Evolutionary conservation across 2,329 filamentous ascomycete species (phyloP), one percentile per base, ranked within the genome.

Genomic region (Colletotrichum tropicicola): DNA sequence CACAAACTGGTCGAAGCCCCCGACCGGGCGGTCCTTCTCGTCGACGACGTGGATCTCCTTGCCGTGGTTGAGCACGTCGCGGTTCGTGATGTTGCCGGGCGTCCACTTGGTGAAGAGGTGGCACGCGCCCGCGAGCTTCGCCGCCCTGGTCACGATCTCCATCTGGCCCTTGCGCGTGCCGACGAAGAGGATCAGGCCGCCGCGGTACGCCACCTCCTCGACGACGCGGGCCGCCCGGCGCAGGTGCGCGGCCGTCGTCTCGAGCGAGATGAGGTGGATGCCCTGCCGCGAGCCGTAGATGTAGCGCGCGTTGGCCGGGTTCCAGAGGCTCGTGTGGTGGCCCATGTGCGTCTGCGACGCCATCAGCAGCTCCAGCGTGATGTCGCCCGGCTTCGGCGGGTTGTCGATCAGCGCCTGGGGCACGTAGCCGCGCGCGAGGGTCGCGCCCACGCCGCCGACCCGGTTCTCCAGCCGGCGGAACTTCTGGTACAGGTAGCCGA

Each of bases 21-120:
- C 58, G 19, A 88, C 68, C 48, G 78, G 74, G 67, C 87, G 72
- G 77, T 98, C 96, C 64, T 86, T 73, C 73, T 91, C 87, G 77
- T 98, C 89, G 58, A 98, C 89, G 7, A 97, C 90, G 77, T 91
- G 91, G 58, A 91, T 85, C 59, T 79, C 80, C 74, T 90, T 91
- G 51, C 83, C 82, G 45, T 85, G 86, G n/a, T 98, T 84, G 68
- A 98, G 95, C 75, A 95, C 90, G 75, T 97, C 90, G 57, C 93
- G 91, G 80, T 99, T 99, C 37, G 96, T 98, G 73, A 99, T 93
- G 67, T 88, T 89, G 1, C 96, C 96, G 0, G 96, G 92, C 52
- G 91, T 93, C 96, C 96, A 99, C 72, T 93, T 91, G 74, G 93
- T 92, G 74, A 97, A 98, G 32, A 99, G 78, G 77, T 98, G 94